Conservation (phyloP, 208 protist genomes). For the Crithidia thermophila region DNA sequence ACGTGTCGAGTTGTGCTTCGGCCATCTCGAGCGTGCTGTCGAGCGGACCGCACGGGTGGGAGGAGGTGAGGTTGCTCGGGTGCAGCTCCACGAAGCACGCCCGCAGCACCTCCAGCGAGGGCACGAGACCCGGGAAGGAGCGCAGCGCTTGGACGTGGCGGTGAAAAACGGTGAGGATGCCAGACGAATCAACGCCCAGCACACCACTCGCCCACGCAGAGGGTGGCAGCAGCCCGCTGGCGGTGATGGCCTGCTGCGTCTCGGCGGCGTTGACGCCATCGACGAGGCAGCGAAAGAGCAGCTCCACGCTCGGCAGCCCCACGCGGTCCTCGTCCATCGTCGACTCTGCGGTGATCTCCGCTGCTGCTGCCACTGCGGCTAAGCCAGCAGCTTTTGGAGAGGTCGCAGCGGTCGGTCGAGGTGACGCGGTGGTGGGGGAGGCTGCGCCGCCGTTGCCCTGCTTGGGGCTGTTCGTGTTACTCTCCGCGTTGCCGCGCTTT, state of each 20-base stretch:
- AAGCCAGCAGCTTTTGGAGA: too few species aligned
- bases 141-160: slow-evolving; percentile 62
- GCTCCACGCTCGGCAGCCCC: slow-evolving; percentile 47
- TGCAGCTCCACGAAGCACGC: slow-evolving; percentile 59
- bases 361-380: background rate
- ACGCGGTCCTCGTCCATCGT: slow-evolving; percentile 26
- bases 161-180: slow-evolving; percentile 65
- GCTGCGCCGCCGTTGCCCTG: too few species aligned
- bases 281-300: slow-evolving; percentile 69
- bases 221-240: slow-evolving; percentile 17
- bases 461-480: slow-evolving; percentile 12
- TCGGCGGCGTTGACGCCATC: slow-evolving; percentile 53
- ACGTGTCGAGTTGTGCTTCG: slow-evolving; percentile 53
- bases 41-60: slow-evolving; percentile 24
- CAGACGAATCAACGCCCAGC: slow-evolving; percentile 62
- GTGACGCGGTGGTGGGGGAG: too few species aligned
- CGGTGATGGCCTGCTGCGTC: slow-evolving; percentile 19
- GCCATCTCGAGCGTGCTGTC: slow-evolving; percentile 49
- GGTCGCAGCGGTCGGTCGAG: too few species aligned
- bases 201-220: slow-evolving; percentile 25
- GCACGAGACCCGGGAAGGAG: slow-evolving; percentile 48
- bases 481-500: background rate
- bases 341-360: slow-evolving; percentile 15
- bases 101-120: slow-evolving; percentile 53
- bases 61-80: slow-evolving; percentile 30